Percentiles rank a stretch among this genome's conserved stretches.
Conservation (phyloP, 73 alveolate genomes). For the Paramecium primaurelia region DNA sequence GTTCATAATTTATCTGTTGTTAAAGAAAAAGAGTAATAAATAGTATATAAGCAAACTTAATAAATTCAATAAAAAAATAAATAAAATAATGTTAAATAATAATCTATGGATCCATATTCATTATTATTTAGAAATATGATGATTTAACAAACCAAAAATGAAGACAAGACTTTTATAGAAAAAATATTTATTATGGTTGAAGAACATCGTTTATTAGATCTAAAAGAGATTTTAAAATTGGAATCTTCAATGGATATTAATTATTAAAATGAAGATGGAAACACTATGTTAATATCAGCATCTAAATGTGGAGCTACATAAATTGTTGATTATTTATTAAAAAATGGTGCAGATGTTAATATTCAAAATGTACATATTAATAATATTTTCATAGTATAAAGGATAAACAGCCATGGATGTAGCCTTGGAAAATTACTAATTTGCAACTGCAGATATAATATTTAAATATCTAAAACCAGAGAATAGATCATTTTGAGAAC, state of each 20-base stretch:
- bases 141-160: neutral
- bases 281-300: conserved; percentile 2
- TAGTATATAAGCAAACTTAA: neutral
- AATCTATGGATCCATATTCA: conserved; percentile 49
- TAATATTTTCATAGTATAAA: neutral
- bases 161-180: neutral
- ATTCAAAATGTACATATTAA: neutral
- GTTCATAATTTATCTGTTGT: neutral
- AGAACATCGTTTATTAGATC: neutral
- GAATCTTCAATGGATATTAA: neutral
- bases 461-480: neutral
- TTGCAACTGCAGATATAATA: conserved; percentile 8
- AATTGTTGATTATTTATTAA: neutral
- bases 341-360: conserved; percentile 37
- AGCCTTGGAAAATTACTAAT: conserved; percentile 26
- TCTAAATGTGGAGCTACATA: neutral
- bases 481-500: neutral
- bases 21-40: neutral
- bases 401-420: conserved; percentile 20
- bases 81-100: neutral
- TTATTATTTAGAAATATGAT: conserved; percentile 10
- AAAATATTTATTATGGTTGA: neutral
- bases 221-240: neutral
- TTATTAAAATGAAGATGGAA: neutral
- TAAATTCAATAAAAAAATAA: neutral